Percentiles rank a stretch among this genome's conserved stretches.
phyloP scores from a whole-genome alignment of 208 protist genomes.

The Leishmania mexicana region DNA sequence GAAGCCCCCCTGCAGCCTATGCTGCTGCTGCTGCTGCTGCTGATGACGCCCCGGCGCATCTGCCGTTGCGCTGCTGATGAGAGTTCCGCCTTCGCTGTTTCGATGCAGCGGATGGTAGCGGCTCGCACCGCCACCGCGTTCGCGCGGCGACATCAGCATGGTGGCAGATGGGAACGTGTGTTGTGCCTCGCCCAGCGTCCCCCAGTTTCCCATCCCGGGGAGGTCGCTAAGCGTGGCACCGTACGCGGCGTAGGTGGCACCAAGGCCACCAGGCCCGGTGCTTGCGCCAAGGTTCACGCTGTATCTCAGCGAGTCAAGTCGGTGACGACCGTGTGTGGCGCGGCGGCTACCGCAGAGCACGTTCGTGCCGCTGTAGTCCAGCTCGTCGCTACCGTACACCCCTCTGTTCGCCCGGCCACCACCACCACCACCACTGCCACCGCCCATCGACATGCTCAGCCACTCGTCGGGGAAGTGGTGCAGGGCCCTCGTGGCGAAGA shows the following conservation, averaged over 20 bases:
- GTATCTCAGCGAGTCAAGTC: constrained; percentile 4
- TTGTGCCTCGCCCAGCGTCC: background rate
- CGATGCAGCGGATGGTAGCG: background rate
- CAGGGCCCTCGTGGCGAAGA: background rate
- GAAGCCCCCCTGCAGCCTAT: background rate
- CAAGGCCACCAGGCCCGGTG: background rate
- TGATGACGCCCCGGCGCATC: background rate
- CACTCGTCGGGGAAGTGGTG: background rate
- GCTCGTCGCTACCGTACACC: background rate
- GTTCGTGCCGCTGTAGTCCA: background rate
- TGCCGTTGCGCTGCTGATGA: background rate
- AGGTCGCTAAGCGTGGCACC: background rate
- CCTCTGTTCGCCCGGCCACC: background rate
- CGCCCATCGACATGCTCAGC: constrained; percentile 1
- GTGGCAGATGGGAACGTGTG: background rate
- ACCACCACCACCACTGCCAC: background rate
- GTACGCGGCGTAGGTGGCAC: background rate
- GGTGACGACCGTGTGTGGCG: constrained; percentile 3
- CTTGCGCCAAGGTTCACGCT: constrained; percentile 5
- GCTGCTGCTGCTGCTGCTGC: constrained; percentile 6
- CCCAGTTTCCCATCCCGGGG: background rate
- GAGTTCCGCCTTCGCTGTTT: background rate
- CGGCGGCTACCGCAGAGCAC: background rate
- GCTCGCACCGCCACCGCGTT: background rate
- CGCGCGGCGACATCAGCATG: background rate